A percentile compares a stretch with the other conserved stretches of the same genome.
phyloP scores from a whole-genome alignment of 768 basidiomycete genomes.

The Hydnum rufescens region DNA sequence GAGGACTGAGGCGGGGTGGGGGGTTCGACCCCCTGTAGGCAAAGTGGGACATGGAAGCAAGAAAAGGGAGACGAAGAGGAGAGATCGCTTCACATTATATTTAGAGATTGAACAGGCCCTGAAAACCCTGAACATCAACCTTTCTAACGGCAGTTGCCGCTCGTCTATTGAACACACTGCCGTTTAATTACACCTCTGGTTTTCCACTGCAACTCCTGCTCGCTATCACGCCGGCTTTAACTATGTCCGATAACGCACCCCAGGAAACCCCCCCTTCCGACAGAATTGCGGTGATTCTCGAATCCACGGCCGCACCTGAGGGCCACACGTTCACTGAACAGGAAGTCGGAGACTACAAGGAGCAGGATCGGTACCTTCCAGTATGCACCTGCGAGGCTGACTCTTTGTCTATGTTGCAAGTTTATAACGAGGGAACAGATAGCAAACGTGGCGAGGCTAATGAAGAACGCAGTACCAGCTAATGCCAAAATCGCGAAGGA shows the following conservation, averaged over 20 bases:
- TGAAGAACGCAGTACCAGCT: conserved; percentile 78
- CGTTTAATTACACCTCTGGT: neutral
- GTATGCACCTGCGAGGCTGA: conserved; percentile 22
- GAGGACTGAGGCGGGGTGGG: too few relatives aligned
- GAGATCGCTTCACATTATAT: too few relatives aligned
- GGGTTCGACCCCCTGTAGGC: too few relatives aligned
- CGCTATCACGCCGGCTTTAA: neutral
- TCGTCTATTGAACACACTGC: neutral
- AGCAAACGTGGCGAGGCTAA: conserved; percentile 93
- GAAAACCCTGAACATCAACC: too few relatives aligned
- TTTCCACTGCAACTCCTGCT: neutral
- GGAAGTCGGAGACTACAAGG: conserved; percentile 84
- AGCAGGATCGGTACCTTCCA: conserved; percentile 89
- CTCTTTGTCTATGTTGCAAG: neutral
- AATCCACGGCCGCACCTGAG: conserved; percentile 2
- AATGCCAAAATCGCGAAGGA: conserved; percentile 96
- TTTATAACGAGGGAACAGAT: conserved; percentile 34
- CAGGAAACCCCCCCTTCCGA: neutral
- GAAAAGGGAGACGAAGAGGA: too few relatives aligned
- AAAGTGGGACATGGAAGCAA: too few relatives aligned
- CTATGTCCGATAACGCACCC: neutral
- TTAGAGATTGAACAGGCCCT: too few relatives aligned
- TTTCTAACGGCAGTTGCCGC: neutral
- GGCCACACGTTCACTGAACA: conserved; percentile 56
- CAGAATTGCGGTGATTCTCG: neutral